Conservation (phyloP, 768 basidiomycete genomes). For the Naematelia encephala region DNA sequence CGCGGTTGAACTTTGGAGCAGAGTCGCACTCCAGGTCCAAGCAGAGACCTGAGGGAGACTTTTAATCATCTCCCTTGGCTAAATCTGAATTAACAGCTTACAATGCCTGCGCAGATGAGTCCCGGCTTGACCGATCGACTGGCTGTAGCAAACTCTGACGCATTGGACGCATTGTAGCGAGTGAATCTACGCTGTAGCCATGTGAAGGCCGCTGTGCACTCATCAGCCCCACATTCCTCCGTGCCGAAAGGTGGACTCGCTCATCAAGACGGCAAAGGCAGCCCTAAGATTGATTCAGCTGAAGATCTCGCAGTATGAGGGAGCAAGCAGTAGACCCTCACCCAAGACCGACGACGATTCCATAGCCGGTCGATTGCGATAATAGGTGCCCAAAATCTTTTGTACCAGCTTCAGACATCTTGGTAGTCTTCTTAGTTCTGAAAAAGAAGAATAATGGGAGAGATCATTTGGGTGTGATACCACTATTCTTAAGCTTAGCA, state of each 20-base stretch:
- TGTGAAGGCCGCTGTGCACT: conserved; percentile 17
- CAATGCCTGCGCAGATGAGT: conserved; percentile 19
- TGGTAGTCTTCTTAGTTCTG: not conserved
- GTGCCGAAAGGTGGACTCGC: conserved; percentile 6
- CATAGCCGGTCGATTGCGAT: conserved; percentile 15
- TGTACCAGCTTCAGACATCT: conserved; percentile 11
- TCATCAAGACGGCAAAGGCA: conserved; percentile 24
- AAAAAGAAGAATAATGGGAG: not conserved
- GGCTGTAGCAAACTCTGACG: conserved; percentile 22
- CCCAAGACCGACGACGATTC: conserved; percentile 20
- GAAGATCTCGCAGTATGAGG: not conserved
- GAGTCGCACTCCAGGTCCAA: conserved; percentile 28
- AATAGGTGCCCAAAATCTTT: conserved; percentile 15
- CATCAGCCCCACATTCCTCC: not conserved
- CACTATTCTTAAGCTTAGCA: too few relatives aligned
- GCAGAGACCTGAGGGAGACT: conserved; percentile 15
- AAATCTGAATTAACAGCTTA: not conserved
- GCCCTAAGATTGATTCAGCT: too few relatives aligned
- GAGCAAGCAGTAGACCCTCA: not conserved
- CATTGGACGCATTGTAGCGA: conserved; percentile 13
- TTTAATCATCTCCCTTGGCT: not conserved
- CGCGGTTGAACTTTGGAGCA: conserved; percentile 13
- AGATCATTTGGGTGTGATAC: too few relatives aligned
- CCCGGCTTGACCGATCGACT: conserved; percentile 23
- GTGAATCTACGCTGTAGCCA: conserved; percentile 21